phyloP scores from a whole-genome alignment of 2,329 filamentous ascomycete genomes.

The Claviceps sorghi region DNA sequence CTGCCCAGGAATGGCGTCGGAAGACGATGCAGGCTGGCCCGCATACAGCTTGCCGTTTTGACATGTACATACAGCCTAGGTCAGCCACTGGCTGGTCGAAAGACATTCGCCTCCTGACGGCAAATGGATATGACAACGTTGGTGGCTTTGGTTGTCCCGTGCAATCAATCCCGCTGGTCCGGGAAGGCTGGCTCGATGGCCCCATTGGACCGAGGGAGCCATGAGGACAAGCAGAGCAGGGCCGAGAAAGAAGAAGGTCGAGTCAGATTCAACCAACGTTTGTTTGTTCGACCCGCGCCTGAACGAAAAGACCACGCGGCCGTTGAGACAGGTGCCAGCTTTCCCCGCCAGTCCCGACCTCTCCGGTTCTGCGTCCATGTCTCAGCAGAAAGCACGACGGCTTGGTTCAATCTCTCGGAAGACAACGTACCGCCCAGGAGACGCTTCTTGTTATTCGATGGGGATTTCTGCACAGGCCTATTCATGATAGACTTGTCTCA shows the following conservation, averaged over 20 bases:
- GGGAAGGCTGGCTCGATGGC: too few relatives aligned
- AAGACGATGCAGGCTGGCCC: too few relatives aligned
- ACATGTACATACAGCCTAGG: too few relatives aligned
- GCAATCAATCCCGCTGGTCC: too few relatives aligned
- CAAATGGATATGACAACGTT: too few relatives aligned
- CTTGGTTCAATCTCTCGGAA: not conserved
- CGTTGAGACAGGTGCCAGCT: not conserved
- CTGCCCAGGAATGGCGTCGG: too few relatives aligned
- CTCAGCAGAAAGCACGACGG: not conserved
- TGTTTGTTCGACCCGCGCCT: not conserved
- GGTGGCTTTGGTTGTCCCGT: too few relatives aligned
- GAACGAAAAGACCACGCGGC: not conserved
- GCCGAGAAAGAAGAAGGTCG: too few relatives aligned
- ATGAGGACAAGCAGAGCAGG: not conserved
- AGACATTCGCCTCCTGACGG: too few relatives aligned
- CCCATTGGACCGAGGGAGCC: not conserved
- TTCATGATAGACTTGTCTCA: not conserved
- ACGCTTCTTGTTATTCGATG: not conserved
- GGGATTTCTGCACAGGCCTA: not conserved
- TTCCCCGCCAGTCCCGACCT: not conserved
- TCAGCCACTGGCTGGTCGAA: too few relatives aligned
- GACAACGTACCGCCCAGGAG: not conserved
- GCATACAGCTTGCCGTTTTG: too few relatives aligned
- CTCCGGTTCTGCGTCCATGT: not conserved
- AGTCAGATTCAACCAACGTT: not conserved